Percentiles rank a stretch among this genome's conserved stretches.
Evolutionary conservation across 306 rosid species (phyloP).

Genomic region (Cucurbita moschata): DNA sequence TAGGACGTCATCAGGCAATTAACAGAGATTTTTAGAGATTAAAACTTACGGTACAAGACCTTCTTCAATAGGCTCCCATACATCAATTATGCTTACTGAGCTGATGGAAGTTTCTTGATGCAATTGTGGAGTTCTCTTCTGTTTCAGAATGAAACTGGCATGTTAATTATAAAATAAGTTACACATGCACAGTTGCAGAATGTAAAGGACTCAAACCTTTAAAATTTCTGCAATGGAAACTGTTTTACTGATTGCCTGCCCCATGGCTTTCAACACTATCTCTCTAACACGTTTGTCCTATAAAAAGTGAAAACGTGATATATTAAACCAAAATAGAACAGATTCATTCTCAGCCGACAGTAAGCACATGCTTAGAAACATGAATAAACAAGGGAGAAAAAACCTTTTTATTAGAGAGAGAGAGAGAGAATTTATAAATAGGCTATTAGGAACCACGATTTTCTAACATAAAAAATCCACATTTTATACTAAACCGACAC

Average conservation of each 20-base stretch:
- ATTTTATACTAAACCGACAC: too few species aligned
- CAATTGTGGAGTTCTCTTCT: conserved; percentile 59
- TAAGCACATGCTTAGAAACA: neutral
- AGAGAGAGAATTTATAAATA: too few species aligned
- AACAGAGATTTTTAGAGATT: neutral
- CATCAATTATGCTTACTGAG: conserved; percentile 91
- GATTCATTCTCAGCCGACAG: neutral
- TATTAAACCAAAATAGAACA: neutral
- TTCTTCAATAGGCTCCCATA: conserved; percentile 97
- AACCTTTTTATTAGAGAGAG: neutral
- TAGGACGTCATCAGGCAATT: neutral
- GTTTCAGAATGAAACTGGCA: conserved; percentile 13
- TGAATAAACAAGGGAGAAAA: neutral
- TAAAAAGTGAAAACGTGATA: neutral
- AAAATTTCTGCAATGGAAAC: conserved; percentile 85
- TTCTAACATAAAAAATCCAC: too few species aligned
- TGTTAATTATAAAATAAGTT: neutral
- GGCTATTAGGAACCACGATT: too few species aligned
- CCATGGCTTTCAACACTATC: conserved; percentile 96
- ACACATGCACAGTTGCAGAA: neutral
- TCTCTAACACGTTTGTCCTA: conserved; percentile 77
- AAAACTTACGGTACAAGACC: conserved; percentile 89
- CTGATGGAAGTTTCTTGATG: conserved; percentile 85
- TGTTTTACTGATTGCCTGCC: conserved; percentile 96
- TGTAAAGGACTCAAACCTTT: conserved; percentile 35